phyloP scores from a whole-genome alignment of 2,329 filamentous ascomycete genomes.

The Penicillium sp. region DNA sequence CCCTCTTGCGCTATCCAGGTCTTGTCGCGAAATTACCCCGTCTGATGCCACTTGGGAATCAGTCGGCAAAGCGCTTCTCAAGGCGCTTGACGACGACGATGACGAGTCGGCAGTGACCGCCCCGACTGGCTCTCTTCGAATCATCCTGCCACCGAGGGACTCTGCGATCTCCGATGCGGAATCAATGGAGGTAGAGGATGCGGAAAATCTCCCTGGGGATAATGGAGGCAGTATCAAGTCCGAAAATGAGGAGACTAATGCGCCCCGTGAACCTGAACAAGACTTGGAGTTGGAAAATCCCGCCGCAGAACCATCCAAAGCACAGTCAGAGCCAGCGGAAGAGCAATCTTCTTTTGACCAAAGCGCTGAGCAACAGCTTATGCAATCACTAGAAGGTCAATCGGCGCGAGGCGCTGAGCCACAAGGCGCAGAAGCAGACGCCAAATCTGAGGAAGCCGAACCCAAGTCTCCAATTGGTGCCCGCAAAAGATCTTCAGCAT shows the following conservation, averaged over 20 bases:
- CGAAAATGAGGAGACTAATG: slow-evolving; percentile 18
- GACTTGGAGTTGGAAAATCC: slow-evolving; percentile 9
- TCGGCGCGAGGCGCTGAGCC: slow-evolving; percentile 24
- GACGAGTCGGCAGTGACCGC: slow-evolving; percentile 25
- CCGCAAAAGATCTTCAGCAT: slow-evolving; percentile 61
- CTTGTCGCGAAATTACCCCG: slow-evolving; percentile 40
- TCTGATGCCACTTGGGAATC: slow-evolving; percentile 45
- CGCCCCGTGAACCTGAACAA: slow-evolving; percentile 17
- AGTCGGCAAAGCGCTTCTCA: slow-evolving; percentile 50
- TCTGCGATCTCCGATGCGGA: slow-evolving; percentile 23
- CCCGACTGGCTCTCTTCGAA: slow-evolving; percentile 42
- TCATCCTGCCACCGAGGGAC: slow-evolving; percentile 40
- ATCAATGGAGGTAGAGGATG: slow-evolving; percentile 16
- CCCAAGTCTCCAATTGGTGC: slow-evolving; percentile 39
- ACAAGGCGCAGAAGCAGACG: slow-evolving; percentile 21
- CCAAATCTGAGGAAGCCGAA: slow-evolving; percentile 29
- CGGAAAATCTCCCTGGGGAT: slow-evolving; percentile 12
- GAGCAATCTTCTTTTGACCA: slow-evolving; percentile 38
- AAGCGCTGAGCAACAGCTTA: slow-evolving; percentile 38
- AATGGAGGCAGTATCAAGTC: slow-evolving; percentile 6
- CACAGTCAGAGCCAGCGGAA: slow-evolving; percentile 24
- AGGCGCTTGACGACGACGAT: slow-evolving; percentile 44
- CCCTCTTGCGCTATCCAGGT: slow-evolving; percentile 39
- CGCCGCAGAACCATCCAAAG: slow-evolving; percentile 13
- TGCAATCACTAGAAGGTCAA: slow-evolving; percentile 36